These are phyloP conservation scores for Aureobasidium sp. DNA, from an alignment of 2,329 filamentous ascomycete genomes.

Conservation along the genomic window DNA sequence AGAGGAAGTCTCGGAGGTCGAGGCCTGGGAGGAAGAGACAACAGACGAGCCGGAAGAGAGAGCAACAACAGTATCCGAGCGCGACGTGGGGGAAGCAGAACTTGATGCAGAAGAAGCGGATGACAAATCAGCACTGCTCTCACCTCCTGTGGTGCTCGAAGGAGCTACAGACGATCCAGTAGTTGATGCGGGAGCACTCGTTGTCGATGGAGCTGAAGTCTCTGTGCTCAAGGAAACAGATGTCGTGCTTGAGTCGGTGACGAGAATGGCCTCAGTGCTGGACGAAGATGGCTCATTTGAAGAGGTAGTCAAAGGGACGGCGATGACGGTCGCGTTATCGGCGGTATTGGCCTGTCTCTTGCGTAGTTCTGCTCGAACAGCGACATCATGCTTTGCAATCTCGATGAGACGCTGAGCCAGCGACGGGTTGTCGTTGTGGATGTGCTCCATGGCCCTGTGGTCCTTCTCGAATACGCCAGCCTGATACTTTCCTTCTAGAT, in stretches of 20 bases:
- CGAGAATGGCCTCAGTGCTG: conserved; percentile 17
- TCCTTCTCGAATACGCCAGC: conserved; percentile 62
- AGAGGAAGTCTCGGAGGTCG: conserved; percentile 8
- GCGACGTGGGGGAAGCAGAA: conserved; percentile 11
- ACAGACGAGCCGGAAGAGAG: conserved; percentile 7
- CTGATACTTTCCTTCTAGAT: conserved; percentile 55
- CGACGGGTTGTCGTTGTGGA: conserved; percentile 52
- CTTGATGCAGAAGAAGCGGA: conserved; percentile 11
- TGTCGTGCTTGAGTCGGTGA: conserved; percentile 21
- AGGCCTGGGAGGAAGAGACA: background rate
- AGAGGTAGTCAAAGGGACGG: conserved; percentile 14
- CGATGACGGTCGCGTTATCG: conserved; percentile 15
- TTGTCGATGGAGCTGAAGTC: conserved; percentile 8
- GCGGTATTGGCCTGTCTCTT: conserved; percentile 29
- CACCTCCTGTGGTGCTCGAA: conserved; percentile 15
- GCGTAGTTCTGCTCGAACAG: conserved; percentile 30
- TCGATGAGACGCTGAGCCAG: conserved; percentile 56
- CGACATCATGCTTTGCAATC: conserved; percentile 44
- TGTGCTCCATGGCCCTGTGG: conserved; percentile 52
- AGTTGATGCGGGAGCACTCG: conserved; percentile 3
- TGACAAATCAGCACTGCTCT: conserved; percentile 16
- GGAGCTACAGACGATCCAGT: conserved; percentile 14
- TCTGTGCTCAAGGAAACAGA: conserved; percentile 19
- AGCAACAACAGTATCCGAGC: conserved; percentile 10
- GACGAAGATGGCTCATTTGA: conserved; percentile 15